Evolutionary conservation across 345 rosid genomes (phyloP), one percentile per base, ranked within the genome.

Genomic region (Euphorbia lathyris): DNA sequence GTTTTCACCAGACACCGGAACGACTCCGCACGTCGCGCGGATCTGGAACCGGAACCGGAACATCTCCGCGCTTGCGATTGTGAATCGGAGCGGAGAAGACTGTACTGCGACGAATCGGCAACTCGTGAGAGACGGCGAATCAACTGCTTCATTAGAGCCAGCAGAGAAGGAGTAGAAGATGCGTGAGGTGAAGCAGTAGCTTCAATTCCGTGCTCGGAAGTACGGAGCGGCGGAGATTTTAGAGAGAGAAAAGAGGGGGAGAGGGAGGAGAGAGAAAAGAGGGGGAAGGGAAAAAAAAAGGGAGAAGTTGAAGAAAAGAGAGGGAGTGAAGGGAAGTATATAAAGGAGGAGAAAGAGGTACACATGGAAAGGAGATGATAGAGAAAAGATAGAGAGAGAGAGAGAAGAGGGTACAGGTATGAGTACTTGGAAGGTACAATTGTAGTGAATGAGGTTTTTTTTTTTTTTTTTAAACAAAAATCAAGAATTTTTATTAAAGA

Each of bases 61-160:
- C 66, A 50, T 9, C 19, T 58, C 2, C 76, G 80, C 36, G 76
- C 3, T 7, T 25, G 77, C 20, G 80, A 6, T 5, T 25, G 77
- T 14, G 80, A 6, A 60, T 86, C 87, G 36, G 93, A 81, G 0
- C 87, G 82, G 72, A 95, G 93, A 72, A 90, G 90, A 52, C 82
- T 81, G 86, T 95, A 92, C 50, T 88, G 84, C 0, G 89, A 84
- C 23, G 96, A 94, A 64, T 95, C 98, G 6, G 97, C 93, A 56
- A 92, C 96, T 19, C 96, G 88, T 1, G 97, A 87, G 70, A 95
- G 84, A 26, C 97, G 97, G 77, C 97, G 92, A 67, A 95, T 90
- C 0, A 95, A 75, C 9, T 86, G 88, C 91, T 95, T 95, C 99
- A 95, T 32, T 32, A 57, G 3, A 47, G 53, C 40, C 3, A 34